These are phyloP conservation scores for Theobroma grandiflorum DNA, from an alignment of 441 rosid genomes.

Conservation along the genomic window DNA sequence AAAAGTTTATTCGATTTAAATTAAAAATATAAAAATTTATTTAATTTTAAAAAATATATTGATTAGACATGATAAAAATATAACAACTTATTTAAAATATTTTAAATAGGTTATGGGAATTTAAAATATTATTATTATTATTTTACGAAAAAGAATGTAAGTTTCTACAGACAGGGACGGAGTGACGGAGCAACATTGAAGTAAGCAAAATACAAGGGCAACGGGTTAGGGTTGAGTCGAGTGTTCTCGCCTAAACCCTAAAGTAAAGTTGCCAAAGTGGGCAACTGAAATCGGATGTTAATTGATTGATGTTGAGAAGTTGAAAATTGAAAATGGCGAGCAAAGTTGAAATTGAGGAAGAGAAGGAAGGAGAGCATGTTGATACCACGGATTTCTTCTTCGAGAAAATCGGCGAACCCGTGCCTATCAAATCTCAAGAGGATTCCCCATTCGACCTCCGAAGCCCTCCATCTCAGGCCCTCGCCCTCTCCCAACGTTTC, in stretches of 20 bases:
- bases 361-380: constrained; percentile 66
- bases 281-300: neutral
- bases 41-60: too few species aligned
- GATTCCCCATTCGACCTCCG: constrained; percentile 50
- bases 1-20: too few species aligned
- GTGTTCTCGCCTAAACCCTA: constrained; percentile 36
- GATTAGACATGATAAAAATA: too few species aligned
- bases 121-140: too few species aligned
- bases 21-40: too few species aligned
- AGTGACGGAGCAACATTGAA: too few species aligned
- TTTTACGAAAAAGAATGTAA: too few species aligned
- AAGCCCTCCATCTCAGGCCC: constrained; percentile 70
- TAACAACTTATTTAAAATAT: too few species aligned
- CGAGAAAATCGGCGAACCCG: constrained; percentile 66
- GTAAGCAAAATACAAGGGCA: neutral
- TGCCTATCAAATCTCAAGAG: constrained; percentile 45
- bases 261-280: neutral
- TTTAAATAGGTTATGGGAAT: too few species aligned
- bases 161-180: too few species aligned
- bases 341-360: constrained; percentile 47
- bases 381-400: constrained; percentile 70
- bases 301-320: constrained; percentile 11
- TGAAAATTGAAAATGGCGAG: constrained; percentile 31
- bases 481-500: constrained; percentile 66
- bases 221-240: constrained; percentile 6